phyloP scores from a whole-genome alignment of 441 rosid genomes.

The Euphorbia schlechtendalii region DNA sequence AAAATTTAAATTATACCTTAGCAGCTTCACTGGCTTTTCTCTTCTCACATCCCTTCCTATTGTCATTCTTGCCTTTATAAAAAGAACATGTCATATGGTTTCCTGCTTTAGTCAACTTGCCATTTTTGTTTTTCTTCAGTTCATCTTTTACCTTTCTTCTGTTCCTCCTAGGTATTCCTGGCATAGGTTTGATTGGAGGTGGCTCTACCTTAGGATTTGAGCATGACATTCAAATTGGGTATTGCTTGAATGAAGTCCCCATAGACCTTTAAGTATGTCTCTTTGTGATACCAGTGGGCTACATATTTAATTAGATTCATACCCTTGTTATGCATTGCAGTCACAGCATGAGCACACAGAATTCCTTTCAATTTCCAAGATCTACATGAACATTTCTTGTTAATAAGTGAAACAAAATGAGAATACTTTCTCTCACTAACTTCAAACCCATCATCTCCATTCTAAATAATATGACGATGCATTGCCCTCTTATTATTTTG shows the following conservation, averaged over 20 bases:
- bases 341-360: neutral
- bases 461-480: neutral
- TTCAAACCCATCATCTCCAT: neutral
- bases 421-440: neutral
- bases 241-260: neutral
- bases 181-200: too few relatives aligned
- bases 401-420: neutral
- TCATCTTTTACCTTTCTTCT: too few relatives aligned
- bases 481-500: neutral
- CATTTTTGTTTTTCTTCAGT: too few relatives aligned
- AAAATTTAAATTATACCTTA: too few relatives aligned
- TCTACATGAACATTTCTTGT: neutral
- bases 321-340: conserved; percentile 2
- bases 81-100: too few relatives aligned
- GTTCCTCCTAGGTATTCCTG: too few relatives aligned
- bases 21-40: too few relatives aligned
- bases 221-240: neutral
- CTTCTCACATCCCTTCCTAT: too few relatives aligned
- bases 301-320: neutral
- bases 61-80: too few relatives aligned
- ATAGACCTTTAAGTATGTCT: neutral
- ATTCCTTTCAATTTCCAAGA: neutral
- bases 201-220: too few relatives aligned
- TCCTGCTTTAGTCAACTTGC: too few relatives aligned
- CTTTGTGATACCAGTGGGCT: neutral